Evolutionary conservation across 23 red algal genomes (phyloP).

Genomic region (Pyropia yezoensis): DNA sequence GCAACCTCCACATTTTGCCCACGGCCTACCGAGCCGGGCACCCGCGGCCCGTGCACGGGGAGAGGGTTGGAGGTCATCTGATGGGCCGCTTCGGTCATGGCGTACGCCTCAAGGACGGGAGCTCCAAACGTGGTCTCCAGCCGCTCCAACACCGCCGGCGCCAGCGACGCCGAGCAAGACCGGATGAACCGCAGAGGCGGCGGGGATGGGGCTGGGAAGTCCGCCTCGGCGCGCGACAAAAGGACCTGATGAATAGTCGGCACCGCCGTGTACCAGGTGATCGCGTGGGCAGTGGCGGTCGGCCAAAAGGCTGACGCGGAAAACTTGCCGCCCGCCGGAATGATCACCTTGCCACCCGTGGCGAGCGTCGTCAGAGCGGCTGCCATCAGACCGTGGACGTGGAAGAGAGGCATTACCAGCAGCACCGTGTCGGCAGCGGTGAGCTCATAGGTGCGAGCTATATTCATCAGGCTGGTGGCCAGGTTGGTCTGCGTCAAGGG

Average conservation of each 20-base stretch:
- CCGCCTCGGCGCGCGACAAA: constrained; percentile 54
- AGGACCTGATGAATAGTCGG: constrained; percentile 90
- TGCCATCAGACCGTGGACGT: constrained; percentile 87
- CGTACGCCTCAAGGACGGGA: constrained; percentile 79
- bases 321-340: constrained; percentile 63
- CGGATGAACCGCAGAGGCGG: constrained; percentile 71
- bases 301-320: constrained; percentile 83
- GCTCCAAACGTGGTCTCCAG: constrained; percentile 57
- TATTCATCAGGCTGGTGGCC: constrained; percentile 40
- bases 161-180: constrained; percentile 70
- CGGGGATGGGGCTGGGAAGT: constrained; percentile 22
- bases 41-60: constrained; percentile 32
- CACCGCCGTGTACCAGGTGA: constrained; percentile 86
- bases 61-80: constrained; percentile 87
- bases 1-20: constrained; percentile 44
- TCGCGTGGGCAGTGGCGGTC: constrained; percentile 1
- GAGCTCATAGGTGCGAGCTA: constrained; percentile 54
- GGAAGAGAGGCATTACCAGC: constrained; percentile 87
- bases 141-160: constrained; percentile 44
- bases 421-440: constrained; percentile 31
- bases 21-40: constrained; percentile 57
- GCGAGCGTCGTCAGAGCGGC: constrained; percentile 64
- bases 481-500: constrained; percentile 77
- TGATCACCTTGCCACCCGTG: constrained; percentile 61
- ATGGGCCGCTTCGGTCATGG: constrained; percentile 90